These are phyloP conservation scores for Giardia muris DNA, from an alignment of 208 protist genomes.

Conservation along the genomic window DNA sequence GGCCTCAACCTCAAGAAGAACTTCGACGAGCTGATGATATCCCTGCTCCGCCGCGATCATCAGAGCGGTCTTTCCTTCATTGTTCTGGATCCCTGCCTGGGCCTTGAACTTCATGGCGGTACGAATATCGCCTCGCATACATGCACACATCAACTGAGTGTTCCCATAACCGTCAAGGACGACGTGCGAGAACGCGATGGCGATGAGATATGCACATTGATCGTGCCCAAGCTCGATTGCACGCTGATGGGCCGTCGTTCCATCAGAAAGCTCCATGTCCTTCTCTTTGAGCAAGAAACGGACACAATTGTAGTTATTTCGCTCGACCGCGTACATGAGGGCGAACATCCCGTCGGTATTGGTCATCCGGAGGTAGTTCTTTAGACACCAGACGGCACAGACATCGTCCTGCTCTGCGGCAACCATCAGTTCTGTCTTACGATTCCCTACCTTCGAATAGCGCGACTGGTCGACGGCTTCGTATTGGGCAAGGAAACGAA, in stretches of 20 bases:
- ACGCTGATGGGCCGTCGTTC: background rate
- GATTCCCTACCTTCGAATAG: background rate
- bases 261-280: background rate
- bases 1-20: background rate
- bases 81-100: background rate
- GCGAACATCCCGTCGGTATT: background rate
- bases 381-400: background rate
- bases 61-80: background rate
- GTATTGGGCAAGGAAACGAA: background rate
- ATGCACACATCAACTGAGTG: background rate
- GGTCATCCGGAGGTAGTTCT: background rate
- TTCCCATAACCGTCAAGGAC: background rate
- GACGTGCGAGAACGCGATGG: background rate
- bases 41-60: background rate
- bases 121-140: background rate
- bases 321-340: background rate
- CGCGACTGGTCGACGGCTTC: background rate
- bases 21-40: background rate
- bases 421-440: slow-evolving; percentile 1
- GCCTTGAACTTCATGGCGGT: background rate
- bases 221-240: background rate
- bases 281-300: background rate
- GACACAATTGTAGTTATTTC: background rate
- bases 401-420: background rate
- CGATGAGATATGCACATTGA: background rate